Evolutionary conservation across 2,329 filamentous ascomycete genomes (phyloP), one percentile per base, ranked within the genome.

Genomic region (Raffaelea arxii): DNA sequence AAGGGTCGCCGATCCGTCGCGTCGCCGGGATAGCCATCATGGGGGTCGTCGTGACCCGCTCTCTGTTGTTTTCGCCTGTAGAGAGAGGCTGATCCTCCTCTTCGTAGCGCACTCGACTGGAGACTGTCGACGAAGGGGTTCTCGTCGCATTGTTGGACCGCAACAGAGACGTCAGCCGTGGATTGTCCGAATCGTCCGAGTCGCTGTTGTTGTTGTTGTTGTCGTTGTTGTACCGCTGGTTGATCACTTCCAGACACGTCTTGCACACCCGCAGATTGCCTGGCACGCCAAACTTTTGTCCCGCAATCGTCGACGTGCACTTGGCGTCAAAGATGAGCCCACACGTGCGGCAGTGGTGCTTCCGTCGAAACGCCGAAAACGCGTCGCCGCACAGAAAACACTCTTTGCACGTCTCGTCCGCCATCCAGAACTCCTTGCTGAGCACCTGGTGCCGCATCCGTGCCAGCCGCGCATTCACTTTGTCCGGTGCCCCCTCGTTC

Each of bases 281-380:
- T 41, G 82, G 78, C 43, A 96, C 88, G 16, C 88, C 90, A 61
- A 98, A 97, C 43, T 83, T 81, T 52, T 85, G 78, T 6, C 91
- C 92, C 6, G 88, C 78, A 22, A 97, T 87, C n/a, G 91, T 81
- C 5, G 85, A 85, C 1, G 91, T 98, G 65, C 92, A 98, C 62
- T 94, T 94, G 4, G 87, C 86, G 63, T 97, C 92, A 59, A 98
- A 98, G 39, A 98, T 98, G 59, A 94, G 94, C n/a, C 92, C 92
- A 60, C 92, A 98, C 1, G 81, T 86, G 51, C 94, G 82, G 62
- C 92, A 98, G 64, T 98, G 92, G 62, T 98, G 92, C 60, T 98
- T 98, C 53, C 92, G 80, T 49, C 92, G 79, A 60, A 97, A 97
- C 1, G 91, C 92, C 0, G 88, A 89, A 59, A 98, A 98, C 2